Evolutionary conservation across 345 rosid genomes (phyloP), one percentile per base, ranked within the genome.

Genomic region (Aethionema arabicum): DNA sequence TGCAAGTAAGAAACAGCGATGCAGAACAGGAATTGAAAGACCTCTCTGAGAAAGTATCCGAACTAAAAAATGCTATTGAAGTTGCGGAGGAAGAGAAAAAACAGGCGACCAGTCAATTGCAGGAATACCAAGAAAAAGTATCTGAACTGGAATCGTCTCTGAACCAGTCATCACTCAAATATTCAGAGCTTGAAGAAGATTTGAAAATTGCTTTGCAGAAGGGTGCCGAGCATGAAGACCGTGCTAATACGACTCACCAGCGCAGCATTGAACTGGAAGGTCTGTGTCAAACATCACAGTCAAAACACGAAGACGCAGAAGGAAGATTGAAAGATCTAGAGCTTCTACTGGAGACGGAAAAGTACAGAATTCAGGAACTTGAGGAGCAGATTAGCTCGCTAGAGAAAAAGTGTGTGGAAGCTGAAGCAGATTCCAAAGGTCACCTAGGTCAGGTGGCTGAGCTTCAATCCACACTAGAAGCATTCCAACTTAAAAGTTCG

Each of bases 331-430:
- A 67, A 54, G 98, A 95, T 72, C 68, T 95, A 70, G 96, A 85
- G 68, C 74, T 95, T 87, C 73, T 95, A 46, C 98, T 90, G 14
- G 89, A 86, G 78, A 78, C 99, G n/a, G 93, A 86, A 72, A 90
- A 88, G 55, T 77, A 76, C 72, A 83, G 90, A 75, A 95, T 85
- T 66, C 93, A 86, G 74, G 98, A 95, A 69, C 96, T 88, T 59
- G 96, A 86, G 71, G 96, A 88, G 70, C 95, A 86, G 73, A 59
- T 83, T 51, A 68, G 78, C 64, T 42, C 75, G 36, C 63, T 90
- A 43, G 90, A 90, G 73, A 95, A 77, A 79, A 90, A 85, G 76
- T 75, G 68, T 32, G 79, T 51, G 7, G 87, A 81, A 36, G 72
- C 87, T 29, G 99, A 90, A 74, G 83, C 78, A 29, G 85, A 82